Base-by-base conservation (phyloP, 257 asterid species). In the Gentiana dahurica region DNA sequence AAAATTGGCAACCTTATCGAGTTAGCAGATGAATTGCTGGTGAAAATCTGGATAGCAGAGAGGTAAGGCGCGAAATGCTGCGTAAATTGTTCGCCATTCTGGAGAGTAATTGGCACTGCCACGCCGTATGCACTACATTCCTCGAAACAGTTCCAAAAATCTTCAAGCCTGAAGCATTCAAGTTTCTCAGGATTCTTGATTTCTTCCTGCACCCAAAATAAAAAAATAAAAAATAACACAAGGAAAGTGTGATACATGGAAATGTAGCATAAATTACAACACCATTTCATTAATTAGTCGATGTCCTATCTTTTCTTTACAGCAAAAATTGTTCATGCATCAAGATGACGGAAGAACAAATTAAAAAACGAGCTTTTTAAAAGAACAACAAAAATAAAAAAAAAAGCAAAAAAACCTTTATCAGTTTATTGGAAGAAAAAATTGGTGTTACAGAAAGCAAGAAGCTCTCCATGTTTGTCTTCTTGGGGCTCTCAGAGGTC, bases 121-220 rank as follows among this genome's bases (percentile, higher is more conserved):
- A 63, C 67, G 24, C 77, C 73, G 38, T 66, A 71, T 51, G 66
- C 63, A 67, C 77, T 71, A 73, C 77, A 71, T 60, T 71, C 77
- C 3, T 67, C 73, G 38, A 54, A 72, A 6, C 57, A 58, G 15
- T 12, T 41, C 73, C 73, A 72, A 6, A 72, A 43, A 62, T 72
- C 77, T 6, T 47, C 50, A 4, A 72, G 34, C 4, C 34, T 62
- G 58, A 62, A 72, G 56, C 54, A 72, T 44, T 59, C 67, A 34
- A 54, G 3, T 12, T 9, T 3, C 2, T 54, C 58, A 13, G 45
- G 36, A 36, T 61, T 52, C 49, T 56, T 45, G 45, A 71, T 24
- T 49, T 15, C 44, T 8, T 47, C 35, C 76, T 71, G 54, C 37
- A 6, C 46, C 12, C 13, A 32, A 37, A 45, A 11, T 38, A 46